A percentile compares a stretch with the other conserved stretches of the same genome.
Evolutionary conservation across 352 stramenopile genomes (phyloP).

Genomic region (Globisporangium abappressorium): DNA sequence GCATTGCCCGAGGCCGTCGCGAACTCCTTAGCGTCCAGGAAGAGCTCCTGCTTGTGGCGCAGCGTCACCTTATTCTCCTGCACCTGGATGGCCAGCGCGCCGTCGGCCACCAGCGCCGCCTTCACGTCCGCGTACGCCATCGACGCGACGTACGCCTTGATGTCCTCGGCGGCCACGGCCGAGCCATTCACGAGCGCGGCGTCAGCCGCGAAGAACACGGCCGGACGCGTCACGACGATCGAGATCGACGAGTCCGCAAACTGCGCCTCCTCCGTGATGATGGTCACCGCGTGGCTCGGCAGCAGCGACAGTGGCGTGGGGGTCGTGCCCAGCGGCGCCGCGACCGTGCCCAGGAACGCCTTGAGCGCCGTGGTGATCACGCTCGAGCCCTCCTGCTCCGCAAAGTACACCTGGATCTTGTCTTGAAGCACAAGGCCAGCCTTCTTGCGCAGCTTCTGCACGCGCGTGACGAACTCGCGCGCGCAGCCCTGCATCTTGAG

Average conservation of each 20-base stretch:
- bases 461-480: conserved; percentile 96
- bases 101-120: conserved; percentile 30
- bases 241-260: conserved; percentile 68
- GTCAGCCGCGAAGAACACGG: conserved; percentile 62
- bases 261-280: conserved; percentile 66
- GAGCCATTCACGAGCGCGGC: conserved; percentile 43
- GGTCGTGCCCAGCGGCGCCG: conserved; percentile 50
- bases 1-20: conserved; percentile 32
- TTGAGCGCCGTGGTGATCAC: conserved; percentile 64
- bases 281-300: conserved; percentile 60
- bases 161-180: conserved; percentile 37
- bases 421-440: conserved; percentile 93
- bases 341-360: conserved; percentile 55
- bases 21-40: conserved; percentile 75
- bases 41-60: conserved; percentile 58
- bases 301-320: conserved; percentile 59
- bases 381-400: conserved; percentile 60
- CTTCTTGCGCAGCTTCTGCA: conserved; percentile 99
- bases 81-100: conserved; percentile 45
- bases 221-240: conserved; percentile 64
- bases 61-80: conserved; percentile 42
- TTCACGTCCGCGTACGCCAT: conserved; percentile 86
- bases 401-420: conserved; percentile 96
- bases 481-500: conserved; percentile 92
- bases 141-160: conserved; percentile 63